A percentile compares a stretch with the other conserved stretches of the same genome.
Evolutionary conservation across 2,329 filamentous ascomycete species (phyloP).

Genomic region (Immersiporthe knoxdaviesiana): DNA sequence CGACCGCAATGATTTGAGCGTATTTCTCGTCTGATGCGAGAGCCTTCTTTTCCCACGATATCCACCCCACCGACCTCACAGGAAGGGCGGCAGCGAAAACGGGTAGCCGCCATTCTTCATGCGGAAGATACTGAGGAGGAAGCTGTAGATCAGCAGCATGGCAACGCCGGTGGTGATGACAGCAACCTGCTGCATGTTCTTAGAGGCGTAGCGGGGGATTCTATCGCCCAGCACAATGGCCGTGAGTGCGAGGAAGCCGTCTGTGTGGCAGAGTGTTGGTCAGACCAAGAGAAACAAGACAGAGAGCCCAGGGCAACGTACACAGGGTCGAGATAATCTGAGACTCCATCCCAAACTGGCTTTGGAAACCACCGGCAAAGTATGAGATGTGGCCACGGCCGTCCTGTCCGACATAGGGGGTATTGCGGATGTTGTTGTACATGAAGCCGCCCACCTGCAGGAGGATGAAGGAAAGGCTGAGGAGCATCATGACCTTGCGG

Average conservation of each 20-base stretch:
- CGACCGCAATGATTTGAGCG: not conserved
- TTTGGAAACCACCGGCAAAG: constrained; percentile 90
- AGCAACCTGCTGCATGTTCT: constrained; percentile 76
- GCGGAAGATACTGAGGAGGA: constrained; percentile 90
- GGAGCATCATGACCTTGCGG: constrained; percentile 89
- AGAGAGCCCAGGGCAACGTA: constrained; percentile 48
- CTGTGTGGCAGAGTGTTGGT: constrained; percentile 36
- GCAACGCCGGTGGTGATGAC: constrained; percentile 79
- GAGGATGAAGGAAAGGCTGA: constrained; percentile 86
- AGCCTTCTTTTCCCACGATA: not conserved
- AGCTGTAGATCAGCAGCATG: constrained; percentile 86
- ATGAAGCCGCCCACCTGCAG: constrained; percentile 97
- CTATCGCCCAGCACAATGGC: constrained; percentile 90
- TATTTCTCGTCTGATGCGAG: too few relatives aligned
- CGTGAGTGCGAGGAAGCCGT: constrained; percentile 81
- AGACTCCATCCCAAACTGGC: constrained; percentile 90
- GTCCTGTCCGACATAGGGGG: constrained; percentile 87
- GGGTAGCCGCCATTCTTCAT: constrained; percentile 95
- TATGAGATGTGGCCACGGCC: constrained; percentile 86
- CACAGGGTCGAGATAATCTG: constrained; percentile 94
- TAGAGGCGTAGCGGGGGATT: constrained; percentile 83
- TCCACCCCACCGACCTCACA: constrained; percentile 41
- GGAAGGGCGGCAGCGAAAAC: constrained; percentile 90
- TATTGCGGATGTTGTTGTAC: constrained; percentile 98
- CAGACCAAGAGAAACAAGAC: constrained; percentile 1